These are phyloP conservation scores for Polygonum maritimum DNA, from an alignment of 148 eudicot genomes.

Conservation along the genomic window DNA sequence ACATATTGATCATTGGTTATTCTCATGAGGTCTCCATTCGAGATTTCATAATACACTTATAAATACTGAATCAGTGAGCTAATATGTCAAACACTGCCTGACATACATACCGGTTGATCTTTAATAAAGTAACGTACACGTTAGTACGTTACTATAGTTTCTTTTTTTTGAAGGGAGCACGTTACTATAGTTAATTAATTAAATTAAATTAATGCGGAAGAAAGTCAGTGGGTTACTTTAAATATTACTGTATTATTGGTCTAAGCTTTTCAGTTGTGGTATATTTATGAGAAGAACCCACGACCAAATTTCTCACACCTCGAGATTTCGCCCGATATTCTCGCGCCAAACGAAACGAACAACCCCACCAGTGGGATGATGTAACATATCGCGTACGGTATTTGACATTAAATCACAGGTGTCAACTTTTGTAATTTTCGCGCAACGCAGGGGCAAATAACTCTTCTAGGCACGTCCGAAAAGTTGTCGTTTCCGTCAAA, in stretches of 20 bases:
- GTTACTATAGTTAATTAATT: background rate
- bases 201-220: background rate
- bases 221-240: background rate
- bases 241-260: background rate
- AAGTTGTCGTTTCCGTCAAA: background rate
- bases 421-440: constrained; percentile 7
- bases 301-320: background rate
- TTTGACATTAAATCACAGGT: background rate
- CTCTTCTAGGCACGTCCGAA: constrained; percentile 7
- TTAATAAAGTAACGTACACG: too few species aligned
- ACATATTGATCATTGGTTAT: too few species aligned
- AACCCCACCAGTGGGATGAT: background rate
- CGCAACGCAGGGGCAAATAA: background rate
- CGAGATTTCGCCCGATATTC: background rate
- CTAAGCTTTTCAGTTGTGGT: background rate
- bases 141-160: too few species aligned
- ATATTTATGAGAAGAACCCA: background rate
- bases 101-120: too few species aligned
- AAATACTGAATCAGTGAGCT: too few species aligned
- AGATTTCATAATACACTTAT: too few species aligned
- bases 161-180: background rate
- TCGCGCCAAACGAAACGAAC: background rate
- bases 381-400: background rate
- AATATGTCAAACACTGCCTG: too few species aligned
- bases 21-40: too few species aligned